Evolutionary conservation across 306 rosid species (phyloP), one percentile per base, ranked within the genome.

Genomic region (Hylodesmum podocarpum): DNA sequence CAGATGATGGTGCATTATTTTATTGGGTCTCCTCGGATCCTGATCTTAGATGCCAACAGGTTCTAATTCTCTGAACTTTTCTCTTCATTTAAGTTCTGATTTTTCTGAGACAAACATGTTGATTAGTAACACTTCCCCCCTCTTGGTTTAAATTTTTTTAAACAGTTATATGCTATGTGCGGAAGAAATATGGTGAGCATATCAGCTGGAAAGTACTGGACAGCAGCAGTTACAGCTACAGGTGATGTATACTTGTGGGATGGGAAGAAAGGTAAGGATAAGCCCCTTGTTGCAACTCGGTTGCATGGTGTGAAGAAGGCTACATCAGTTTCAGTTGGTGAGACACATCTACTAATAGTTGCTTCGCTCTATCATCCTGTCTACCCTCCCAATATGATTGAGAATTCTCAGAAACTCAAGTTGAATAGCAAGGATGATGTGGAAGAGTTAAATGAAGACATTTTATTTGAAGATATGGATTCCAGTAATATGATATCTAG

Each of bases 191-290:
- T 92, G 78, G 88, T 84, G 63, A 90, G 76, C 77, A 79, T 95
- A 70, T 95, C 96, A 59, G 96, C 97, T 1, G 98, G 98, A 70
- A 95, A 95, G 88, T 92, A 92, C 80, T 92, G 98, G 97, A 84
- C 87, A 70, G 81, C 92, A 12, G 97, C 93, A 22, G 97, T 86
- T 80, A 95, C 97, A 69, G 84, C 89, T 67, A 86, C 93, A 21
- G 98, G 98, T 81, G 96, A 95, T 78, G 89, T 95, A 66, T 95
- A 89, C 84, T 78, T 83, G 91, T 95, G 98, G 93, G 97, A 95
- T 73, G 98, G 91, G 79, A 95, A 95, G 85, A 92, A 83, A 79
- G 89, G 88, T 21, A 89, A 80, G 87, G 97, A 92, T 78, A 92
- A 90, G 87, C 97, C 88, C 54, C 96, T 86, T 18, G 75, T 83